Conservation (phyloP, 176 grass and related monocot genomes). For the Oryza australiensis region DNA sequence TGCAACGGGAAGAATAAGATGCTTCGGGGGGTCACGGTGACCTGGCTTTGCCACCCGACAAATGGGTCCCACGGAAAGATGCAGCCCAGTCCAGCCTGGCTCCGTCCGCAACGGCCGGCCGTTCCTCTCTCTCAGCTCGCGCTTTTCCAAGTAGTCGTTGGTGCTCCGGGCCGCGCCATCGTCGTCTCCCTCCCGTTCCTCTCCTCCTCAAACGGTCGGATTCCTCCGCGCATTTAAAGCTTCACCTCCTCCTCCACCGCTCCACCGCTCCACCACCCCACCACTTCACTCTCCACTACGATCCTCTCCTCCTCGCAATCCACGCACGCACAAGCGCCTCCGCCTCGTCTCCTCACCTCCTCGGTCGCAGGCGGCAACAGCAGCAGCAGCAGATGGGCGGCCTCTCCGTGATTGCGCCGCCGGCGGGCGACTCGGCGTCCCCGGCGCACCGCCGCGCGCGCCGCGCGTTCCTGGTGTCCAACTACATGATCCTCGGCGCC, state of each 20-base stretch:
- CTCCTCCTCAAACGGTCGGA: constrained; percentile 60
- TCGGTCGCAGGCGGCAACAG: background rate
- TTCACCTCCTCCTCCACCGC: constrained; percentile 8
- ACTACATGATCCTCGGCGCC: constrained; percentile 90
- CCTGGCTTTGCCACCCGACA: background rate
- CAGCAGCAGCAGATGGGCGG: constrained; percentile 35
- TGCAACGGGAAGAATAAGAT: background rate
- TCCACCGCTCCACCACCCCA: constrained; percentile 20
- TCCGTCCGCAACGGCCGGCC: constrained; percentile 39
- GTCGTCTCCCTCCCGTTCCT: constrained; percentile 8
- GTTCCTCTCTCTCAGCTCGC: background rate
- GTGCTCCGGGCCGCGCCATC: constrained; percentile 25
- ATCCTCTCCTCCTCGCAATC: background rate
- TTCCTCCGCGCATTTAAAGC: constrained; percentile 47
- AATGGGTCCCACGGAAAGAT: background rate
- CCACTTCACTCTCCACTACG: constrained; percentile 5
- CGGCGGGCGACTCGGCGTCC: constrained; percentile 53
- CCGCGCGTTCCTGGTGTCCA: constrained; percentile 76
- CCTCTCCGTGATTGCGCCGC: constrained; percentile 74
- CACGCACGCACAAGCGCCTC: background rate
- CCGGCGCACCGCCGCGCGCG: constrained; percentile 66
- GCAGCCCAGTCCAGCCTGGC: background rate
- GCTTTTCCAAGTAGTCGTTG: constrained; percentile 69
- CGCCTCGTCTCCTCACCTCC: no score
- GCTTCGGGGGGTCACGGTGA: no score